Evolutionary conservation across 1,284 basidiomycete genomes (phyloP).

Genomic region (Phlebopus sp.): DNA sequence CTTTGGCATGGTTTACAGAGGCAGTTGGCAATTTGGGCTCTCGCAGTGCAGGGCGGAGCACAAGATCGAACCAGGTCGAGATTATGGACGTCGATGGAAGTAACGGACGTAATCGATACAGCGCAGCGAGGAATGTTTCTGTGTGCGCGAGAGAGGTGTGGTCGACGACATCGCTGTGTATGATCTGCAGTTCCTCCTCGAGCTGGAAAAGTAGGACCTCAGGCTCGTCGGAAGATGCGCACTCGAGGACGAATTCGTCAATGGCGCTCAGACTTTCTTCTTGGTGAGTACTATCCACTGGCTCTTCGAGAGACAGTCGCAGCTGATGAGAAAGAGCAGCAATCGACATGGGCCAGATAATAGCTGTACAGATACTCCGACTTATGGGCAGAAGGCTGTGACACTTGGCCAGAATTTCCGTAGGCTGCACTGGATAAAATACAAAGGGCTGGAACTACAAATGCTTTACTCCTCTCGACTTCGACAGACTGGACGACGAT

Average conservation of each 20-base stretch:
- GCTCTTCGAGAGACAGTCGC: conserved; percentile 50
- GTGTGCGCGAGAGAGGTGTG: conserved; percentile 58
- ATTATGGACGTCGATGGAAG: conserved; percentile 64
- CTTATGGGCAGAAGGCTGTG: too few species aligned
- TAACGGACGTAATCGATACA: conserved; percentile 59
- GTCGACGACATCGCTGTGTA: conserved; percentile 61
- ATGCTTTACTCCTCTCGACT: too few species aligned
- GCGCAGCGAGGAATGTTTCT: conserved; percentile 62
- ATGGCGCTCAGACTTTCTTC: conserved; percentile 46
- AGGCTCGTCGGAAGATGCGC: conserved; percentile 43
- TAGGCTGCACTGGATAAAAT: too few species aligned
- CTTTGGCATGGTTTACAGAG: conserved; percentile 65
- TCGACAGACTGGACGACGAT: too few species aligned
- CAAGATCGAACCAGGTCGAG: conserved; percentile 74
- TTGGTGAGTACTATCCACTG: conserved; percentile 38
- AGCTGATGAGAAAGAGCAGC: conserved; percentile 48
- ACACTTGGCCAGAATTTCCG: too few species aligned
- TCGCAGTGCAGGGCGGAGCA: conserved; percentile 70
- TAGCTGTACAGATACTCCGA: not conserved
- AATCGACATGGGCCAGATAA: conserved; percentile 32
- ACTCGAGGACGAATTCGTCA: conserved; percentile 53
- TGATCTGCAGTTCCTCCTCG: conserved; percentile 63
- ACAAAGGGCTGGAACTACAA: too few species aligned
- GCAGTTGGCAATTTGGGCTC: conserved; percentile 62
- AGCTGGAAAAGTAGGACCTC: conserved; percentile 46